Evolutionary conservation across 2,329 filamentous ascomycete genomes (phyloP).

Genomic region (Penicillium vulpinum): DNA sequence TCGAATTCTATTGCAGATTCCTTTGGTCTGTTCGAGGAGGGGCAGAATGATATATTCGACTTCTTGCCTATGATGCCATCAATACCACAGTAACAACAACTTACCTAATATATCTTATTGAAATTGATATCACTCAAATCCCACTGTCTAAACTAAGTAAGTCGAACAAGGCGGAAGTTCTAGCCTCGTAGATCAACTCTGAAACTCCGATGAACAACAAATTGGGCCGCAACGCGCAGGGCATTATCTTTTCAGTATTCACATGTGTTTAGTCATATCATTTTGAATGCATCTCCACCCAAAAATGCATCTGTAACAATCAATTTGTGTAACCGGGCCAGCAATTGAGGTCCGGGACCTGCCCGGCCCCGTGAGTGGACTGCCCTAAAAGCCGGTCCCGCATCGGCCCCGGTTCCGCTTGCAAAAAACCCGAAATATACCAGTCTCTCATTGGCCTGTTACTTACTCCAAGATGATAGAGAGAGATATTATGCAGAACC

Average conservation of each 20-base stretch:
- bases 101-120: not conserved
- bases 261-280: conserved; percentile 9
- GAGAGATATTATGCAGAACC: conserved; percentile 15
- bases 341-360: conserved; percentile 18
- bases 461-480: conserved; percentile 15
- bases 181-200: conserved; percentile 2
- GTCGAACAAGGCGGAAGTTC: not conserved
- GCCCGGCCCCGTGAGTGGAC: conserved; percentile 22
- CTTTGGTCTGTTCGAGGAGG: conserved; percentile 39
- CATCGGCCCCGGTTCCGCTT: conserved; percentile 23
- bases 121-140: not conserved
- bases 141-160: not conserved
- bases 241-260: conserved; percentile 2
- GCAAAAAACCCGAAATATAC: conserved; percentile 18
- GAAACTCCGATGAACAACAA: not conserved
- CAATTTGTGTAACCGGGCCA: conserved; percentile 7
- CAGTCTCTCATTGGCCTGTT: conserved; percentile 18
- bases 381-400: conserved; percentile 17
- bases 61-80: conserved; percentile 38
- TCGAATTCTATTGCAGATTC: conserved; percentile 40
- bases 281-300: not conserved
- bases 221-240: conserved; percentile 20
- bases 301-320: not conserved
- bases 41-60: conserved; percentile 40
- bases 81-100: conserved; percentile 22